Conservation (phyloP, 1,139 yeast species). For the Debaryomyces psychrophilus region DNA sequence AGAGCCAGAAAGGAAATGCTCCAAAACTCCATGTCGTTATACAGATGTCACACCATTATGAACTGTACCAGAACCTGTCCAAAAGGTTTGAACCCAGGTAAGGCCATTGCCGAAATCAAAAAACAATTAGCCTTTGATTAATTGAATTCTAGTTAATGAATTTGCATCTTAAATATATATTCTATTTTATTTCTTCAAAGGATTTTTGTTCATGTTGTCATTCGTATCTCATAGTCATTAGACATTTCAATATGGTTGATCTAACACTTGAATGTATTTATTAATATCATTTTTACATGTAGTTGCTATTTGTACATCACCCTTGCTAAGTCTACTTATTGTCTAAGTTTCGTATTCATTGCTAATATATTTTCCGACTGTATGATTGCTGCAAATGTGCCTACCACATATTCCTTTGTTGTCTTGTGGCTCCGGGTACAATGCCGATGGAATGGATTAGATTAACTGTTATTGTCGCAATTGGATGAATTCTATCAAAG, state of each 20-base stretch:
- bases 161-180: constrained; percentile 9
- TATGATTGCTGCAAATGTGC: not conserved
- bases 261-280: constrained; percentile 1
- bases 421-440: no score
- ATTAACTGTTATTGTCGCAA: no score
- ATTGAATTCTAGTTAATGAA: constrained; percentile 12
- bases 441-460: no score
- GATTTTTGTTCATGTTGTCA: constrained; percentile 1
- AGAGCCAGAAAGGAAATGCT: constrained; percentile 81
- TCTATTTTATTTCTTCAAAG: constrained; percentile 6
- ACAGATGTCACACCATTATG: constrained; percentile 99
- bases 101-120: constrained; percentile 96
- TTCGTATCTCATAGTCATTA: not conserved
- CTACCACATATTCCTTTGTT: no score
- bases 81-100: constrained; percentile 98
- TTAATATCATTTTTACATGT: not conserved
- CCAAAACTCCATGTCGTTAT: constrained; percentile 95
- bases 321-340: not conserved
- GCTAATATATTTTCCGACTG: not conserved
- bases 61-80: constrained; percentile 99
- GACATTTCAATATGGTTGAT: not conserved
- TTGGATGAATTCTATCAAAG: not conserved
- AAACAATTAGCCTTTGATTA: constrained; percentile 85
- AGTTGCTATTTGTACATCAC: not conserved
- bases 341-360: not conserved